Evolutionary conservation across 176 grass and related monocot species (phyloP).

Genomic region (Musa troglodytarum): DNA sequence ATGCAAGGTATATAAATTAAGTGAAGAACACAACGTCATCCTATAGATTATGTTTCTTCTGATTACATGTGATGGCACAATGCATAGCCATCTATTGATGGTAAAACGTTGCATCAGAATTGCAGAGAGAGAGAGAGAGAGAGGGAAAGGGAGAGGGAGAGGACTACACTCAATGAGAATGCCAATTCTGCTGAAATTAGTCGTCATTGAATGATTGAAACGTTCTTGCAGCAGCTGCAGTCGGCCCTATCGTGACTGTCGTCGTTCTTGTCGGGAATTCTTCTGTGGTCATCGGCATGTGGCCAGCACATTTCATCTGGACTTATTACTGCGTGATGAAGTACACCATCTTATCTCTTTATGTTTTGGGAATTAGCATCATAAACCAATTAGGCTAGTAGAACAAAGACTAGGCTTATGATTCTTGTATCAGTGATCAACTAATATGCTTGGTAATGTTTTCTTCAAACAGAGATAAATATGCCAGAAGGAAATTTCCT

Average conservation of each 20-base stretch:
- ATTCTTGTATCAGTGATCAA: too few relatives aligned
- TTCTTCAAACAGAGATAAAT: neutral
- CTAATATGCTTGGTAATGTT: too few relatives aligned
- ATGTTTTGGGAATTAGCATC: constrained; percentile 3
- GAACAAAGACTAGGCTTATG: neutral
- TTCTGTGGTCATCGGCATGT: constrained; percentile 57
- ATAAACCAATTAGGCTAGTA: neutral
- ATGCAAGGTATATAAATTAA: too few relatives aligned
- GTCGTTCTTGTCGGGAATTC: constrained; percentile 50
- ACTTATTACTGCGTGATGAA: constrained; percentile 71
- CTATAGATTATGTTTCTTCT: too few relatives aligned
- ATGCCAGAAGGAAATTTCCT: neutral
- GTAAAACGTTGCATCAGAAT: too few relatives aligned
- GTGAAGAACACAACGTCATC: too few relatives aligned
- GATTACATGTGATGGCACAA: too few relatives aligned
- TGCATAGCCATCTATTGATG: too few relatives aligned
- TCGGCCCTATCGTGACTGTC: constrained; percentile 32
- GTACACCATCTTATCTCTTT: constrained; percentile 34
- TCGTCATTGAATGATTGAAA: neutral
- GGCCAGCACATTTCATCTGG: constrained; percentile 86
- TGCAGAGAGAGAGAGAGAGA: too few relatives aligned
- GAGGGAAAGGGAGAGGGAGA: too few relatives aligned
- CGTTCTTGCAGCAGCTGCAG: constrained; percentile 37
- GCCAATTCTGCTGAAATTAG: neutral
- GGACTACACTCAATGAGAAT: neutral